Percentiles rank a stretch among this genome's conserved stretches.
Evolutionary conservation across 495 filamentous ascomycete species (phyloP).

Genomic region (Neurospora sp.): DNA sequence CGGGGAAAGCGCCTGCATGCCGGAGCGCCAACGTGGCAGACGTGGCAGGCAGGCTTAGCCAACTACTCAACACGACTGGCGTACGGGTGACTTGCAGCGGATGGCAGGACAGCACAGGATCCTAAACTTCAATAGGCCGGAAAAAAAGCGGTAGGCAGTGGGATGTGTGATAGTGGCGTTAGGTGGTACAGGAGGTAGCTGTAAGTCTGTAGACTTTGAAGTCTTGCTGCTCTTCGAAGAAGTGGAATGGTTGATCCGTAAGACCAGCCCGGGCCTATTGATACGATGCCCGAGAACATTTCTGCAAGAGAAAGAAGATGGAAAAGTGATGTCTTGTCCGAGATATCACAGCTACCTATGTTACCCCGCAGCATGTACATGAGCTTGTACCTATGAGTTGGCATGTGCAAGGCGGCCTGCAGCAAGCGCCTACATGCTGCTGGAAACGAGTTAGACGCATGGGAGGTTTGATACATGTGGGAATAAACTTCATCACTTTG

Average conservation of each 20-base stretch:
- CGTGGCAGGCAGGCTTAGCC: too few species aligned
- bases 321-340: background rate
- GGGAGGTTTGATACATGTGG: background rate
- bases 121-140: too few species aligned
- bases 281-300: background rate
- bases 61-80: too few species aligned
- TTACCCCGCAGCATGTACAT: background rate
- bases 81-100: too few species aligned
- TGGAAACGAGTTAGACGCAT: background rate
- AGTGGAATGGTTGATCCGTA: background rate
- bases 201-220: background rate
- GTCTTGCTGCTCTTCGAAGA: background rate
- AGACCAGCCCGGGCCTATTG: background rate
- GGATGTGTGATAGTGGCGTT: background rate
- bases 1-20: too few species aligned
- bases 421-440: background rate
- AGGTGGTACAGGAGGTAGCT: background rate
- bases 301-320: background rate
- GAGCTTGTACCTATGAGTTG: background rate
- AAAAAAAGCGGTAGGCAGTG: background rate
- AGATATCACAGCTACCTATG: background rate
- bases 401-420: background rate
- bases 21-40: too few species aligned
- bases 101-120: too few species aligned
- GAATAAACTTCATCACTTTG: background rate